Percentiles rank a stretch among this genome's conserved stretches.
Evolutionary conservation across 164 flowering plant species (phyloP).

Genomic region (Annona cherimola): DNA sequence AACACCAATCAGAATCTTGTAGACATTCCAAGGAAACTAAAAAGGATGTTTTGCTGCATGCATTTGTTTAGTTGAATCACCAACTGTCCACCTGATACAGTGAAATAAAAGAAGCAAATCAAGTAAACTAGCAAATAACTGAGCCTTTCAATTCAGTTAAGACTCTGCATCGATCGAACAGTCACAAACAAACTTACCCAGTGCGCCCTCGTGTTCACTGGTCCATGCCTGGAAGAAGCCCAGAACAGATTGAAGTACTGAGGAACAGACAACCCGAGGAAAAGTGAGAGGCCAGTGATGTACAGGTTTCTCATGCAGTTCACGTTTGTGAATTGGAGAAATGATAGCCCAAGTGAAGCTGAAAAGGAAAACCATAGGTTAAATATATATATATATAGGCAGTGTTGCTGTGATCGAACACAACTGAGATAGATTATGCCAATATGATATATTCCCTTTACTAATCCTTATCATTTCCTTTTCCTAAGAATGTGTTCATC

Average conservation of each 20-base stretch:
- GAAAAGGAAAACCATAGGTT: neutral
- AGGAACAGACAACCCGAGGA: slow-evolving; percentile 27
- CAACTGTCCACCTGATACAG: neutral
- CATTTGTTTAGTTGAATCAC: neutral
- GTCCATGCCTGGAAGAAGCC: slow-evolving; percentile 18
- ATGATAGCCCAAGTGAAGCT: slow-evolving; percentile 19
- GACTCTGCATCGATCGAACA: neutral
- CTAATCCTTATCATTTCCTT: no score
- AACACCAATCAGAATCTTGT: neutral
- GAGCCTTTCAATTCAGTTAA: neutral
- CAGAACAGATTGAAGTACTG: slow-evolving; percentile 27
- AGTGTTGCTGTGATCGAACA: neutral
- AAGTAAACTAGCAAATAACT: no score
- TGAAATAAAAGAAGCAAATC: neutral
- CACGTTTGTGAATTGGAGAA: slow-evolving; percentile 35
- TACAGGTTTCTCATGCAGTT: slow-evolving; percentile 29
- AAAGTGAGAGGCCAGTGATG: slow-evolving; percentile 25
- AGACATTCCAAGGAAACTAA: neutral
- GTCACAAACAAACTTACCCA: slow-evolving; percentile 19
- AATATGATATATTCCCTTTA: no score
- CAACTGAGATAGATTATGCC: neutral
- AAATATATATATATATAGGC: no score
- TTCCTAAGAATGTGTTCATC: no score
- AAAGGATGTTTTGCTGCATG: neutral
- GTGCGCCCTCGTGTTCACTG: slow-evolving; percentile 21